Evolutionary conservation across 768 basidiomycete species (phyloP).

Genomic region (Termitomyces sp.): DNA sequence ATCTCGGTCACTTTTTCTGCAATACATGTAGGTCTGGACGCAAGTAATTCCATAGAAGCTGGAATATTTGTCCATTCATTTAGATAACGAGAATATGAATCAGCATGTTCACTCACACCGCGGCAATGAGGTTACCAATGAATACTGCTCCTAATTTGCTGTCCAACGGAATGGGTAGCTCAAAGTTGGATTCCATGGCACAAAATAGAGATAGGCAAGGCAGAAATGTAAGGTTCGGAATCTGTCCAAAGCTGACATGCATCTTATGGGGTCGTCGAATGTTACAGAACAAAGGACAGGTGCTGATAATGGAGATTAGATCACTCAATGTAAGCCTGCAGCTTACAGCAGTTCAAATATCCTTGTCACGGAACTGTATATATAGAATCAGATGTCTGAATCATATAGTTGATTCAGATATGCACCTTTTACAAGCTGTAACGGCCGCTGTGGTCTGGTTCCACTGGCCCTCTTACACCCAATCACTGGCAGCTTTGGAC

Average conservation of each 20-base stretch:
- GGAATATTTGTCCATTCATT: neutral
- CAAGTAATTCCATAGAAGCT: constrained; percentile 24
- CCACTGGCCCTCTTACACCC: too few relatives aligned
- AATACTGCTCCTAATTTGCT: neutral
- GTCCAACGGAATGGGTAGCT: neutral
- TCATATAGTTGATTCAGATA: too few relatives aligned
- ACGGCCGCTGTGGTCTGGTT: too few relatives aligned
- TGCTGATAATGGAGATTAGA: neutral
- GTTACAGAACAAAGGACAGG: neutral
- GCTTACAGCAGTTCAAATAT: too few relatives aligned
- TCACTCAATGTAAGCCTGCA: neutral
- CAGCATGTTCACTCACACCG: neutral
- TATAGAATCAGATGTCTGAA: too few relatives aligned
- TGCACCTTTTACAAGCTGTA: too few relatives aligned
- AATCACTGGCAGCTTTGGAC: too few relatives aligned
- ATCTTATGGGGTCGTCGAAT: neutral
- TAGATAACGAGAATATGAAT: neutral
- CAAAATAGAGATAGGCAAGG: neutral
- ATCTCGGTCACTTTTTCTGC: constrained; percentile 3
- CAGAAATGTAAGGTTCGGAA: neutral
- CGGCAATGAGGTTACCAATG: neutral
- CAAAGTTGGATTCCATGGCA: neutral
- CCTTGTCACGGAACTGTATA: too few relatives aligned
- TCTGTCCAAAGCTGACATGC: neutral
- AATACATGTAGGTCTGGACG: constrained; percentile 12